Conservation (phyloP, 2,329 filamentous ascomycete species). For the Aspergillus sp. region DNA sequence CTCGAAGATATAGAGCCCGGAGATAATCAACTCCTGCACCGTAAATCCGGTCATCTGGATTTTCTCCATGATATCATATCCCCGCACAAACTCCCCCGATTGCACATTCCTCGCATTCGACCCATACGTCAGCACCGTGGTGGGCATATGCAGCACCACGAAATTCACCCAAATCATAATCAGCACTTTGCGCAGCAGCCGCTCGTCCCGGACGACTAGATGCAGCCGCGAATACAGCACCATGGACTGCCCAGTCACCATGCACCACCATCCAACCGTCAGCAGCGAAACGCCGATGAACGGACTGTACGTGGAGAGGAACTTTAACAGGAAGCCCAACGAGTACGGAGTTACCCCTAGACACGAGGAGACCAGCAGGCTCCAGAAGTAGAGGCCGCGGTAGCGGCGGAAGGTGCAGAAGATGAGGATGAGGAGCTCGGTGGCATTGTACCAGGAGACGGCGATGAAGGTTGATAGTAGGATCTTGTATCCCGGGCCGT, state of each 20-base stretch:
- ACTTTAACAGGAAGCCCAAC: slow-evolving; percentile 38
- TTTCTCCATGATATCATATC: slow-evolving; percentile 42
- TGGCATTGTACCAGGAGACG: slow-evolving; percentile 44
- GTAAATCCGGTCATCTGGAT: slow-evolving; percentile 41
- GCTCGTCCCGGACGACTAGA: slow-evolving; percentile 48
- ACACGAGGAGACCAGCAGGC: slow-evolving; percentile 28
- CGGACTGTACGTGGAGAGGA: slow-evolving; percentile 25
- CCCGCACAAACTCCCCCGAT: slow-evolving; percentile 24
- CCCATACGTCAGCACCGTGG: slow-evolving; percentile 50
- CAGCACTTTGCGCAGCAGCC: slow-evolving; percentile 45
- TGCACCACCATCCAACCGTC: slow-evolving; percentile 51
- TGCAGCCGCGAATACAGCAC: slow-evolving; percentile 59
- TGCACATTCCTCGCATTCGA: slow-evolving; percentile 18
- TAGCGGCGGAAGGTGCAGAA: slow-evolving; percentile 34
- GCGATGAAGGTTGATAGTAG: slow-evolving; percentile 26
- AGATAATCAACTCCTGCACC: slow-evolving; percentile 42
- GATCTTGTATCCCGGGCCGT: slow-evolving; percentile 16
- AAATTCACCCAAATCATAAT: slow-evolving; percentile 53
- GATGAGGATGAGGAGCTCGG: slow-evolving; percentile 36
- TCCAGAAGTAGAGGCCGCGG: slow-evolving; percentile 40
- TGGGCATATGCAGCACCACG: slow-evolving; percentile 48
- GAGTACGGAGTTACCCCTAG: slow-evolving; percentile 33
- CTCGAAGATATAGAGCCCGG: slow-evolving; percentile 48
- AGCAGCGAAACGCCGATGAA: slow-evolving; percentile 37
- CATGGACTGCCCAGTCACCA: slow-evolving; percentile 57